A percentile compares a stretch with the other conserved stretches of the same genome.
phyloP scores from a whole-genome alignment of 495 filamentous ascomycete species.

The Bryoglossum gracile region DNA sequence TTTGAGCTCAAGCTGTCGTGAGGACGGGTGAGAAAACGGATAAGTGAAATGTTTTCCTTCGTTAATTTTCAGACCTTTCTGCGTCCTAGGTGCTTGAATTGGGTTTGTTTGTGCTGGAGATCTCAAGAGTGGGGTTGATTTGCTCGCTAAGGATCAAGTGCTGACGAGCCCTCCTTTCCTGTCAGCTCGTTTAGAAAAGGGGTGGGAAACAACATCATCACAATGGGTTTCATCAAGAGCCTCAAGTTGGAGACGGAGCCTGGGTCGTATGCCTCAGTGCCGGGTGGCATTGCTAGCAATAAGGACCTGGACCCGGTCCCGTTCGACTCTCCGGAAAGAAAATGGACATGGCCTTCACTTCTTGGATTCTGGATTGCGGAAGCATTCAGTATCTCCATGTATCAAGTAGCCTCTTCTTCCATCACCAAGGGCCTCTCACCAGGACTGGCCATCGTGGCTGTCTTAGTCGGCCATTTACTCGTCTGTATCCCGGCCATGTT shows the following conservation, averaged over 20 bases:
- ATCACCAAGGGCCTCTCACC: conserved; percentile 42
- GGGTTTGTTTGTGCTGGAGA: too few species aligned
- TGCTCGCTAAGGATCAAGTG: too few species aligned
- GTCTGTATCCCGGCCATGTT: conserved; percentile 31
- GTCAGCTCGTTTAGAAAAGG: too few species aligned
- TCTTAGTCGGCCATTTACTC: conserved; percentile 36
- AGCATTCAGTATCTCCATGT: conserved; percentile 12
- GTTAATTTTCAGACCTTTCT: too few species aligned
- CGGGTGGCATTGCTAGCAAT: conserved; percentile 24
- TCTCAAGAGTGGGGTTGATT: not conserved
- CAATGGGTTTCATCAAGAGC: not conserved
- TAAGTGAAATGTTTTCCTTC: too few species aligned
- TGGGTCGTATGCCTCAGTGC: not conserved
- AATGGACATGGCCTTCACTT: conserved; percentile 36
- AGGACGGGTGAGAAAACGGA: too few species aligned
- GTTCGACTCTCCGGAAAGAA: conserved; percentile 29
- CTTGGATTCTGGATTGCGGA: conserved; percentile 26
- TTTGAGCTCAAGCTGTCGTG: too few species aligned
- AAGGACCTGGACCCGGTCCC: conserved; percentile 44
- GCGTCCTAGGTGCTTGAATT: too few species aligned
- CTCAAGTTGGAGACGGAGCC: conserved; percentile 4
- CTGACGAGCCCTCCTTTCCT: too few species aligned
- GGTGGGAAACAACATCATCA: not conserved
- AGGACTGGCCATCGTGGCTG: conserved; percentile 39
- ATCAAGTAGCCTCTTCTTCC: conserved; percentile 22